A percentile compares a stretch with the other conserved stretches of the same genome.
phyloP scores from a whole-genome alignment of 257 asterid genomes.

The Nicotiana paniculata region DNA sequence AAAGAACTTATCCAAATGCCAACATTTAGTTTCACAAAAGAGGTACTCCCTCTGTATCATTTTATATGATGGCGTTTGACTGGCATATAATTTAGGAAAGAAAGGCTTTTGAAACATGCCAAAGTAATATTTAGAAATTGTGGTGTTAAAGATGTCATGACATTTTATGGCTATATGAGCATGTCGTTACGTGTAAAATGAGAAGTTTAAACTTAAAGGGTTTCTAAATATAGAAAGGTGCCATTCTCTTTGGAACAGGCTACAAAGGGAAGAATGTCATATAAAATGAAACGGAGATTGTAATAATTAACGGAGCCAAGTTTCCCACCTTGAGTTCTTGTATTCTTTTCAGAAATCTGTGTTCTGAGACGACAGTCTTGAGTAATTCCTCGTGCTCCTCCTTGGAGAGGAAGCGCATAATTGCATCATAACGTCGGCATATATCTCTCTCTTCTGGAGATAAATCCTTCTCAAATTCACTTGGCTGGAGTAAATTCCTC shows the following conservation, averaged over 20 bases:
- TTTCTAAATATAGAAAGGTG: not conserved
- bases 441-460: conserved; percentile 59
- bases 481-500: conserved; percentile 60
- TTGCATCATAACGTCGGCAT: conserved; percentile 53
- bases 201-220: not conserved
- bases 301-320: not conserved
- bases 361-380: conserved; percentile 43
- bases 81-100: not conserved
- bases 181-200: not conserved
- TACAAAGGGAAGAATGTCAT: not conserved
- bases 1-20: not conserved
- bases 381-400: conserved; percentile 65
- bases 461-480: conserved; percentile 42
- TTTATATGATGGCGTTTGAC: not conserved
- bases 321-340: conserved; percentile 57
- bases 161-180: not conserved
- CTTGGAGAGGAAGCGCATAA: conserved; percentile 76
- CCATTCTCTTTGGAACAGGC: not conserved
- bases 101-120: no score
- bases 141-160: not conserved
- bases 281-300: not conserved
- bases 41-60: not conserved
- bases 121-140: no score
- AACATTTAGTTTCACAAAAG: not conserved
- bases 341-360: conserved; percentile 55